Evolutionary conservation across 768 basidiomycete genomes (phyloP), one percentile per base, ranked within the genome.

Genomic region (Grammothele lineata): DNA sequence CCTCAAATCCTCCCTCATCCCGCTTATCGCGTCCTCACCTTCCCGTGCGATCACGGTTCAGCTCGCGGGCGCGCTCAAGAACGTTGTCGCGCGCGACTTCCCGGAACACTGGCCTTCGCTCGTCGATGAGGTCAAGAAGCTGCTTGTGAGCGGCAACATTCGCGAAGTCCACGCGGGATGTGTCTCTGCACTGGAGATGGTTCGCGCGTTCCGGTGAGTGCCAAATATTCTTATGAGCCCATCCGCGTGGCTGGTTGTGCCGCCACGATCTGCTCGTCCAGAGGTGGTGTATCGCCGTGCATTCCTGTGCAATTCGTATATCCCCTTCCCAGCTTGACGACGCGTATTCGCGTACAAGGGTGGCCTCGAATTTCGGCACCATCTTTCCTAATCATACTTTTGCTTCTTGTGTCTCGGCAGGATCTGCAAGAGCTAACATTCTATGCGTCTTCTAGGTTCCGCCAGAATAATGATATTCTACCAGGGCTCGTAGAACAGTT

Each of bases 161-260:
- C 71, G 75, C 18, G 79, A 92, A 52, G 85, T 92, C 1, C 83
- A 85, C 45, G 91, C 89, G 2, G 92, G 90, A 21, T 83, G 87
- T 56, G 70, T 91, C 15, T 86, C 87, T 0, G 65, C 81, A 15
- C 71, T 93, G 43, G 92, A 94, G 65, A 75, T 83, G 56, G 75
- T 91, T 45, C 75, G 85, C 50, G 86, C 87, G 11, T 85, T 86
- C 72, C 75, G 83, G 83, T 86, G 43, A 37, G 77, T 67, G 3
- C 33, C n/a, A n/a, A n/a, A 22, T 39, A 17, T 21, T 8, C 38
- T 33, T 35, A 32, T 21, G 12, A 43, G 39, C 15, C 11, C 33
- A n/a, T n/a, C 26, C 12, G 40, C 30, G 10, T 37, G 25, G 17
- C 36, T 11, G 9, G 17, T 19, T 18, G 15, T 34, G 7, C 33